Evolutionary conservation across 2,329 filamentous ascomycete genomes (phyloP).

Genomic region (Thelonectria discophora): DNA sequence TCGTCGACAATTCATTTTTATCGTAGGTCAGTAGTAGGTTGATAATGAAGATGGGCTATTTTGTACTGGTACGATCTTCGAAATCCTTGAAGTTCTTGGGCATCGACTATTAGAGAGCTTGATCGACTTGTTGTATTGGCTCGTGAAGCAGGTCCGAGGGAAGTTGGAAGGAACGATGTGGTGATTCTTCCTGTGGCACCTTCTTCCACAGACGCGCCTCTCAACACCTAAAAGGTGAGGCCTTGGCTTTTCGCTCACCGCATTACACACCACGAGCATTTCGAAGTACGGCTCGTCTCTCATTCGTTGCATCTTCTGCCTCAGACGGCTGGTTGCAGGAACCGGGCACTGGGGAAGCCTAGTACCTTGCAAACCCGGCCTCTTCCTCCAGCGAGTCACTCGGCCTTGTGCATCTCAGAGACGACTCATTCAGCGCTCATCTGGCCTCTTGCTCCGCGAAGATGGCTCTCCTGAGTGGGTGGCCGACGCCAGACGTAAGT

Average conservation of each 20-base stretch:
- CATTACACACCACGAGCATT: not conserved
- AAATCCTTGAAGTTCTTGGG: not conserved
- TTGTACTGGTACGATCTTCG: not conserved
- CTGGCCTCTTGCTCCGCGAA: slow-evolving; percentile 19
- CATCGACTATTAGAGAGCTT: not conserved
- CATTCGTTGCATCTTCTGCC: not conserved
- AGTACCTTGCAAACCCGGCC: not conserved
- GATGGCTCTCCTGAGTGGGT: slow-evolving; percentile 57
- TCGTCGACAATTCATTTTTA: not conserved
- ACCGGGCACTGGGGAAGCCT: not conserved
- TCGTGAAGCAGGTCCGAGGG: not conserved
- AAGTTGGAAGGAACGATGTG: not conserved
- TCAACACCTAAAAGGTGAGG: not conserved
- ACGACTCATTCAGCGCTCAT: too few species aligned
- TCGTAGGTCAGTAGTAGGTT: not conserved
- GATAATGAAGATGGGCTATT: not conserved
- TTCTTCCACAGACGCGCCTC: not conserved
- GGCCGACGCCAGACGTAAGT: slow-evolving; percentile 59
- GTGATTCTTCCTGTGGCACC: not conserved
- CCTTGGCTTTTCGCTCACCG: not conserved
- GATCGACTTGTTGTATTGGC: not conserved
- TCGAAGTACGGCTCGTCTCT: not conserved
- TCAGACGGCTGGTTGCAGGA: not conserved
- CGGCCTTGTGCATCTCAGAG: too few species aligned
- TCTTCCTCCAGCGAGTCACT: not conserved